phyloP scores from a whole-genome alignment of 495 filamentous ascomycete genomes.

The Hypomontagnella submonticulosa region DNA sequence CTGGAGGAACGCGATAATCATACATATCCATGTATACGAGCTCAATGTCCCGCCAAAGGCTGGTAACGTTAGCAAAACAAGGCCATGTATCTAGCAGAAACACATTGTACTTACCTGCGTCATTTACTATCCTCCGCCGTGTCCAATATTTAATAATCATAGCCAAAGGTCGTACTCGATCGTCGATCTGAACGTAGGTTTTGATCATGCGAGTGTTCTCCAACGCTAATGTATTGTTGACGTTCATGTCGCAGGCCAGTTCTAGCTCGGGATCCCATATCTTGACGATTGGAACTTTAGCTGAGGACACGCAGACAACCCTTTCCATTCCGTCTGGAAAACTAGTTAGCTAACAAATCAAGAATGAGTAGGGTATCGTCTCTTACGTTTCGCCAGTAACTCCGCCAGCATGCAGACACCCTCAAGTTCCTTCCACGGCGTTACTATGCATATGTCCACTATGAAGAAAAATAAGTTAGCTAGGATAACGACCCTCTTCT shows the following conservation, averaged over 20 bases:
- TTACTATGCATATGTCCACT: conserved; percentile 99
- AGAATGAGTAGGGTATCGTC: conserved; percentile 42
- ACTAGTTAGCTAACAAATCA: conserved; percentile 31
- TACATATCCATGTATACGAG: conserved; percentile 99
- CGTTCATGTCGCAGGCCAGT: conserved; percentile 97
- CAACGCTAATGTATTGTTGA: conserved; percentile 93
- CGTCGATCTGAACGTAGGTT: conserved; percentile 94
- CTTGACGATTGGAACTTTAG: conserved; percentile 98
- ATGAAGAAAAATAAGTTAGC: conserved; percentile 39
- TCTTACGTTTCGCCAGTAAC: conserved; percentile 80
- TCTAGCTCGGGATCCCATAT: conserved; percentile 95
- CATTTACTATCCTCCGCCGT: conserved; percentile 88
- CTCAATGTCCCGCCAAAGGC: conserved; percentile 93
- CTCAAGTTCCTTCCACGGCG: conserved; percentile 82
- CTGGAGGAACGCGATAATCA: conserved; percentile 97
- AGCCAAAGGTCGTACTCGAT: conserved; percentile 87
- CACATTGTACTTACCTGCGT: conserved; percentile 79
- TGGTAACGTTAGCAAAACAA: conserved; percentile 49
- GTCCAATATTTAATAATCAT: conserved; percentile 99
- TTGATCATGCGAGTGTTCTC: conserved; percentile 99
- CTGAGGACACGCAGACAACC: conserved; percentile 90
- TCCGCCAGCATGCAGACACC: conserved; percentile 88
- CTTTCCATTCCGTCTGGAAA: conserved; percentile 90
- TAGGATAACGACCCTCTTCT: conserved; percentile 1
- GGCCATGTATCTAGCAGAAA: conserved; percentile 3